Conservation (phyloP, 2,329 filamentous ascomycete species). For the Scedosporium dehoogii region DNA sequence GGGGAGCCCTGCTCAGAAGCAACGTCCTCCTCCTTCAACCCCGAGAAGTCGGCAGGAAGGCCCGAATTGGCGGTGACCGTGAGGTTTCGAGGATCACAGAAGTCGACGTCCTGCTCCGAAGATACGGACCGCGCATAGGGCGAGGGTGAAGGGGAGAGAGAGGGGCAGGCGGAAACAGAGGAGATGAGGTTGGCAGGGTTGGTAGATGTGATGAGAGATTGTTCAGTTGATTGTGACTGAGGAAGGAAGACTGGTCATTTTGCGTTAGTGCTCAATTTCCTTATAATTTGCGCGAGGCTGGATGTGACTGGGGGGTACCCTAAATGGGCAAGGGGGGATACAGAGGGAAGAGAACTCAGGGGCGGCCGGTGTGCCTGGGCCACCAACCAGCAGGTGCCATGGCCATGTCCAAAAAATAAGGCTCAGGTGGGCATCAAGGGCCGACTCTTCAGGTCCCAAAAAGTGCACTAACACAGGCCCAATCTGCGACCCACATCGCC, state of each 20-base stretch:
- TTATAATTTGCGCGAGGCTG: no score
- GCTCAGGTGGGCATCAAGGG: neutral
- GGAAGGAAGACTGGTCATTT: constrained; percentile 34
- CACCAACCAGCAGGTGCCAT: no score
- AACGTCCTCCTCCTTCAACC: constrained; percentile 54
- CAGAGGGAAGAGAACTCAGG: no score
- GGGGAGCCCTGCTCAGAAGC: constrained; percentile 29
- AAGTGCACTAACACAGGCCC: neutral
- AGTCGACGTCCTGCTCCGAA: constrained; percentile 66
- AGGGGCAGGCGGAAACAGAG: constrained; percentile 63
- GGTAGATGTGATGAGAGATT: neutral
- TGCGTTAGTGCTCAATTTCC: constrained; percentile 22
- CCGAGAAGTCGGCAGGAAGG: constrained; percentile 52
- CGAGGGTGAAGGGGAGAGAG: constrained; percentile 77
- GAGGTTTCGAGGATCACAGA: constrained; percentile 85
- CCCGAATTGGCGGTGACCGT: constrained; percentile 54
- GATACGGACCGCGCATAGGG: constrained; percentile 62
- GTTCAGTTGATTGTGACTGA: neutral
- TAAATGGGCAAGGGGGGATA: no score
- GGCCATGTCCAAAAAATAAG: no score
- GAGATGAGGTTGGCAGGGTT: constrained; percentile 55
- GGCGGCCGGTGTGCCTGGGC: no score
- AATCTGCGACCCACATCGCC: neutral
- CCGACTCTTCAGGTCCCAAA: neutral
- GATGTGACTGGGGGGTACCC: no score